phyloP scores from a whole-genome alignment of 2,329 filamentous ascomycete genomes.

The Hypoxylon sp. region DNA sequence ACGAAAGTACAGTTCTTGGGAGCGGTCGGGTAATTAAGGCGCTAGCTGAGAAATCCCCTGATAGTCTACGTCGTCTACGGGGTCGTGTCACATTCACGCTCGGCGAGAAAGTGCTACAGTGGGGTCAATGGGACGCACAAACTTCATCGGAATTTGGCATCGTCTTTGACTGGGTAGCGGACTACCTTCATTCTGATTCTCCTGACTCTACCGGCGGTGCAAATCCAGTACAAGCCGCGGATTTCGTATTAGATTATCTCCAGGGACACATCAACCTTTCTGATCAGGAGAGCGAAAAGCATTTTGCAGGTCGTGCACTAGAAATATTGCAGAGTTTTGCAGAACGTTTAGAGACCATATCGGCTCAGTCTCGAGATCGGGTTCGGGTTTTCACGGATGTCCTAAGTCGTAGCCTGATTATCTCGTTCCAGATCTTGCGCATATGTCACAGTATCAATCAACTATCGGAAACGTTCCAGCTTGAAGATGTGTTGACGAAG shows the following conservation, averaged over 20 bases:
- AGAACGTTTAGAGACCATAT: conserved; percentile 54
- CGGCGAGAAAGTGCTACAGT: conserved; percentile 65
- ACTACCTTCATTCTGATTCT: conserved; percentile 56
- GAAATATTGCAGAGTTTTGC: conserved; percentile 62
- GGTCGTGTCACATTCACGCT: conserved; percentile 61
- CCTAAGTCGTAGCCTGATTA: conserved; percentile 57
- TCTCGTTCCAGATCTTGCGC: conserved; percentile 58
- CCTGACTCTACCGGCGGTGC: conserved; percentile 28
- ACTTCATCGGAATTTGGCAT: conserved; percentile 74
- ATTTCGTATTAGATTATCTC: conserved; percentile 66
- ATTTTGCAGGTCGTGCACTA: conserved; percentile 61
- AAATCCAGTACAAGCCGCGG: conserved; percentile 54
- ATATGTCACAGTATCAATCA: conserved; percentile 59
- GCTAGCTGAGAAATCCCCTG: conserved; percentile 51
- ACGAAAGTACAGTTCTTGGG: conserved; percentile 71
- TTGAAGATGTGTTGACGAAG: conserved; percentile 65
- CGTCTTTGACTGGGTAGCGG: conserved; percentile 71
- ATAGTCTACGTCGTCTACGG: conserved; percentile 52
- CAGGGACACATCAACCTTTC: conserved; percentile 60
- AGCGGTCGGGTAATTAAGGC: conserved; percentile 64
- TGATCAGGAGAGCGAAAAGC: conserved; percentile 54
- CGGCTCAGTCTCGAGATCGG: conserved; percentile 38
- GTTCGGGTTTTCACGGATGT: conserved; percentile 56
- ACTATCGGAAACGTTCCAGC: conserved; percentile 58
- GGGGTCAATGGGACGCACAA: conserved; percentile 70